Conservation (phyloP, 2,329 filamentous ascomycete genomes). For the Pyrenophora graminea region DNA sequence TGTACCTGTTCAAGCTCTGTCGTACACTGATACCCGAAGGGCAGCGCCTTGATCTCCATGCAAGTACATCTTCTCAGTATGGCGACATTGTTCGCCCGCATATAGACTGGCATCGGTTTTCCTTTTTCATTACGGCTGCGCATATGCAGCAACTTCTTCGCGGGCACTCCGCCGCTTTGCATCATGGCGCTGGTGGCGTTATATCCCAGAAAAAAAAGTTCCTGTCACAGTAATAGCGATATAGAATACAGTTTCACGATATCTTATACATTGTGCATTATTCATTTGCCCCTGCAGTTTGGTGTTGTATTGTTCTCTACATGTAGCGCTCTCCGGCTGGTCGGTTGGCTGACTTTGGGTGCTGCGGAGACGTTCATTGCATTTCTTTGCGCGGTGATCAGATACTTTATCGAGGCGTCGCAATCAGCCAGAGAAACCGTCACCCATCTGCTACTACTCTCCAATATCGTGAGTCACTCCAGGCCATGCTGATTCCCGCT, state of each 20-base stretch:
- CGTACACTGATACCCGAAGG: constrained; percentile 40
- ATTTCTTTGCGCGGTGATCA: too few relatives aligned
- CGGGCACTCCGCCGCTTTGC: constrained; percentile 21
- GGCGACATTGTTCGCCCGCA: constrained; percentile 15
- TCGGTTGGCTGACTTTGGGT: too few relatives aligned
- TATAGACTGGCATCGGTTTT: constrained; percentile 38
- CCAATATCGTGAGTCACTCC: too few relatives aligned
- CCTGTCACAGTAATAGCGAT: constrained; percentile 30
- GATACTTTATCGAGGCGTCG: too few relatives aligned
- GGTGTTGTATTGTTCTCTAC: too few relatives aligned
- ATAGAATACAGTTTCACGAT: constrained; percentile 26
- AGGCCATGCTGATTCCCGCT: too few relatives aligned
- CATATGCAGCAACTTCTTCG: constrained; percentile 5
- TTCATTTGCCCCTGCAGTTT: too few relatives aligned
- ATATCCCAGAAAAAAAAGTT: constrained; percentile 31
- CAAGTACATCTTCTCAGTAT: constrained; percentile 10
- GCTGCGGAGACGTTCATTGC: too few relatives aligned
- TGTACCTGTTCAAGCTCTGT: constrained; percentile 20
- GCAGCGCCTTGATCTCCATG: constrained; percentile 25
- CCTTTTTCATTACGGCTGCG: constrained; percentile 15
- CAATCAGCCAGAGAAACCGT: too few relatives aligned
- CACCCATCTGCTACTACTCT: too few relatives aligned
- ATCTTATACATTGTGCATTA: background rate
- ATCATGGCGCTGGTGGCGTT: constrained; percentile 35
- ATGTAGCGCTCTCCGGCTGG: too few relatives aligned